Base-by-base conservation (phyloP, 2,329 filamentous ascomycete genomes). In the Cladosporium austrohemisphaericum region DNA sequence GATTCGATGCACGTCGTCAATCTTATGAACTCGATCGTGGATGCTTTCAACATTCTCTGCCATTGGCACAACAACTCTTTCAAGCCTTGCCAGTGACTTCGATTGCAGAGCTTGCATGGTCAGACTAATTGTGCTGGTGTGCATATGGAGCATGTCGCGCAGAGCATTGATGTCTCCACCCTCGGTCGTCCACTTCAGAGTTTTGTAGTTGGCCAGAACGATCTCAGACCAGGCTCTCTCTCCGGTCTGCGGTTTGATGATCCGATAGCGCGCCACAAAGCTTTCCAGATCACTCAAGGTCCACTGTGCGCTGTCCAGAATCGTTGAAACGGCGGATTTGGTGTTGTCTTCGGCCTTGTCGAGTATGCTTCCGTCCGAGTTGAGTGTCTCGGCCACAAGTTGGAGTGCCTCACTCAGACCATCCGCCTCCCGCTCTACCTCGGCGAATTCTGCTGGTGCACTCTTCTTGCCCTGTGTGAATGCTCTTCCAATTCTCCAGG, bases 171-270 rank as follows among this genome's bases (percentile, higher is more conserved):
- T 66, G 41, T 62, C 61, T 1, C 71, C 71, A 10, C 70, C 71
- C 22, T 73, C 69, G 1, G 67, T 65, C 2, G 72, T 75, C 72
- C 73, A 75, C 51, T 67, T 65, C 58, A 75, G 66, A 4, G 65
- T 68, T 48, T 67, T 66, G 57, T 71, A 72, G 51, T 70, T 67
- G 4, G 65, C 56, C 6, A 75, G 37, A 0, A 74, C 68, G 3
- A 68, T 56, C 31, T 71, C 64, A 41, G 67, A 72, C 73, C 72
- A 76, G 33, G 63, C 66, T 37, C 70, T 63, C 49, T 74, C 70
- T 14, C 59, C 61, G 0, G 68, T 72, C 19, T 67, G 62, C 46
- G 67, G 65, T 53, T 69, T 71, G 54, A 73, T 68, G 40, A 71
- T 66, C 48, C 73, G 71, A 54, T 75, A 72, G 35, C 69, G 66